A percentile compares a stretch with the other conserved stretches of the same genome.
Conservation (phyloP, 768 basidiomycete species). For the Baorangia bicolor region DNA sequence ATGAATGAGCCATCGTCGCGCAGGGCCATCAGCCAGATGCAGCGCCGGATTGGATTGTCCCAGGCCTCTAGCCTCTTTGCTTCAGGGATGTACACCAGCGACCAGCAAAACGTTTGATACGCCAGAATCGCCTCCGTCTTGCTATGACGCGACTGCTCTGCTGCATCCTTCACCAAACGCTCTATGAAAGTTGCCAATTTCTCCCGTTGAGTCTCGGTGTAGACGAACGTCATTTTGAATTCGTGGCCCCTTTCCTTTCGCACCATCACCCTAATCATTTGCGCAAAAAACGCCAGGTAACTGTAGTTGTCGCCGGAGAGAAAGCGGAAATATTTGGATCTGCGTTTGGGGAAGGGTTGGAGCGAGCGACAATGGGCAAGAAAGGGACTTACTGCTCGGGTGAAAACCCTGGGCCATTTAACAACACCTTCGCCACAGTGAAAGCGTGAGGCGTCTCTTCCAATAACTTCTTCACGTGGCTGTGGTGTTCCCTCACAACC, state of each 20-base stretch:
- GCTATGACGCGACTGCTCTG: background rate
- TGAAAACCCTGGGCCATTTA: background rate
- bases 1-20: background rate
- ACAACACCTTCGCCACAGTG: background rate
- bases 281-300: background rate
- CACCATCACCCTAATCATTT: constrained; percentile 1
- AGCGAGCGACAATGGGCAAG: too few species aligned
- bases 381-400: background rate
- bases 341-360: background rate
- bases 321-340: background rate
- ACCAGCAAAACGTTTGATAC: constrained; percentile 1
- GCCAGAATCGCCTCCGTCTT: background rate
- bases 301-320: background rate
- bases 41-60: background rate
- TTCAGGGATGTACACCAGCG: background rate
- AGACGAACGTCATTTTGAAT: background rate
- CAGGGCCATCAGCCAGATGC: constrained; percentile 3
- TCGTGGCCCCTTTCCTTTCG: background rate
- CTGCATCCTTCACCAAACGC: background rate
- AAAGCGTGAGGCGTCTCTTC: background rate
- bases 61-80: background rate
- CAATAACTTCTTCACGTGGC: background rate
- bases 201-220: background rate
- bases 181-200: background rate
- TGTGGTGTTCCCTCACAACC: background rate